Evolutionary conservation across 768 basidiomycete genomes (phyloP).

Genomic region (Lactarius hengduanensis): DNA sequence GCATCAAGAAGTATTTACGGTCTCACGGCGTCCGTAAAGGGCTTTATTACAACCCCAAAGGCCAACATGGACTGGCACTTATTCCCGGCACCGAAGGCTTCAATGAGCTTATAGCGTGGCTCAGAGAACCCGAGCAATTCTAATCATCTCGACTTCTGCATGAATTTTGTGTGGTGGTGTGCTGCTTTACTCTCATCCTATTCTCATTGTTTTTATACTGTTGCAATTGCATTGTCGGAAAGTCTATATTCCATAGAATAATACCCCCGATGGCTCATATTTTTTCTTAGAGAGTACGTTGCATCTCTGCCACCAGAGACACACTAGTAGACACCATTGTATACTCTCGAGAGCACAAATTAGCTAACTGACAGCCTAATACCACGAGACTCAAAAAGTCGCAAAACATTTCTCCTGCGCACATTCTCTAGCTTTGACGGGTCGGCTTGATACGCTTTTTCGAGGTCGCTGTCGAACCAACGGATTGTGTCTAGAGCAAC

Average conservation of each 20-base stretch:
- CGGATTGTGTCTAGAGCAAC: constrained; percentile 34
- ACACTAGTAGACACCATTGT: not conserved
- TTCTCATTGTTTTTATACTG: not conserved
- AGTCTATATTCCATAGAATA: not conserved
- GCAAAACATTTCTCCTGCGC: constrained; percentile 49
- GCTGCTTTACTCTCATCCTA: not conserved
- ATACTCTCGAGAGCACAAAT: not conserved
- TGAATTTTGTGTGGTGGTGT: not conserved
- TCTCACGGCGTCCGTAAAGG: constrained; percentile 73
- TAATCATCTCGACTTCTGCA: not conserved
- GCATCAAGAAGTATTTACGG: constrained; percentile 69
- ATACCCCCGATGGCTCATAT: not conserved
- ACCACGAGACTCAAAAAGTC: constrained; percentile 41
- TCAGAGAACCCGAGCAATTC: constrained; percentile 35
- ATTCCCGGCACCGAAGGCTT: constrained; percentile 51
- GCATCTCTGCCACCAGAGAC: not conserved
- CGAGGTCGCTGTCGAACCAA: constrained; percentile 52
- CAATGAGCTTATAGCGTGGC: constrained; percentile 61
- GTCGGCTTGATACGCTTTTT: constrained; percentile 36
- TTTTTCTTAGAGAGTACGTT: not conserved
- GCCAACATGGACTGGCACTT: constrained; percentile 63
- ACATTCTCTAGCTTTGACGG: constrained; percentile 43
- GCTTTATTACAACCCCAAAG: constrained; percentile 60
- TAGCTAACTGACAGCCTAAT: constrained; percentile 3
- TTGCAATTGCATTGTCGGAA: not conserved